A percentile compares a stretch with the other conserved stretches of the same genome.
These are phyloP conservation scores for Geosmithia flava DNA, from an alignment of 2,329 filamentous ascomycete species.

Conservation along the genomic window DNA sequence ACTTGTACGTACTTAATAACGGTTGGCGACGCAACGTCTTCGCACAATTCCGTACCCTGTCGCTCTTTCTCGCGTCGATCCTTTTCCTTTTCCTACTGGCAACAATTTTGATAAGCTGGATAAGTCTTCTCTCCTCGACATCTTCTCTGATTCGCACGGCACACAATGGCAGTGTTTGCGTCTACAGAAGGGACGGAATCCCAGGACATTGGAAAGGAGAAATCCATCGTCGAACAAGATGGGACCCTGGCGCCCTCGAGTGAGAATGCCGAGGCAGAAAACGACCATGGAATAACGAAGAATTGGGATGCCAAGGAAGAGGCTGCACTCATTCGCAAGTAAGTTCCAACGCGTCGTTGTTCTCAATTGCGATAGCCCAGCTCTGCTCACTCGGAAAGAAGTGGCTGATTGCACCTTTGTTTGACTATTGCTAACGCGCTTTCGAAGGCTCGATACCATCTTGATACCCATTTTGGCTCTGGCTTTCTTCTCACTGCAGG, in stretches of 20 bases:
- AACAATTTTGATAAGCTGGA: too few species aligned
- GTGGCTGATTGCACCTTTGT: too few species aligned
- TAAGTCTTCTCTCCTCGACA: too few species aligned
- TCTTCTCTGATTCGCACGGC: background rate
- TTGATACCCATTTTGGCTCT: constrained; percentile 8
- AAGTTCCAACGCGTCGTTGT: background rate
- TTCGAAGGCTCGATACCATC: constrained; percentile 6
- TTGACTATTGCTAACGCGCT: background rate
- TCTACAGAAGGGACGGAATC: background rate
- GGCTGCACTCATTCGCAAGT: background rate
- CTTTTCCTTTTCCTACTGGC: too few species aligned
- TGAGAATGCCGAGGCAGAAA: background rate
- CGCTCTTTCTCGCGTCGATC: too few species aligned
- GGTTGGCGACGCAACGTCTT: too few species aligned
- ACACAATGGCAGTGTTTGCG: background rate
- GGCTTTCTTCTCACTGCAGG: constrained; percentile 9
- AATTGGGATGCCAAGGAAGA: background rate
- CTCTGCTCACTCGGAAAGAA: background rate
- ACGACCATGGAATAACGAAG: background rate
- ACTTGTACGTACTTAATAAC: too few species aligned
- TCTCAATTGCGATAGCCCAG: background rate
- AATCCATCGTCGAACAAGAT: background rate
- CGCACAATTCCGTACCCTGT: too few species aligned
- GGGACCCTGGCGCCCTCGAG: background rate
- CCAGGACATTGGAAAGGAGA: background rate